phyloP scores from a whole-genome alignment of 2,329 filamentous ascomycete species.

The Aspergillus sergii region DNA sequence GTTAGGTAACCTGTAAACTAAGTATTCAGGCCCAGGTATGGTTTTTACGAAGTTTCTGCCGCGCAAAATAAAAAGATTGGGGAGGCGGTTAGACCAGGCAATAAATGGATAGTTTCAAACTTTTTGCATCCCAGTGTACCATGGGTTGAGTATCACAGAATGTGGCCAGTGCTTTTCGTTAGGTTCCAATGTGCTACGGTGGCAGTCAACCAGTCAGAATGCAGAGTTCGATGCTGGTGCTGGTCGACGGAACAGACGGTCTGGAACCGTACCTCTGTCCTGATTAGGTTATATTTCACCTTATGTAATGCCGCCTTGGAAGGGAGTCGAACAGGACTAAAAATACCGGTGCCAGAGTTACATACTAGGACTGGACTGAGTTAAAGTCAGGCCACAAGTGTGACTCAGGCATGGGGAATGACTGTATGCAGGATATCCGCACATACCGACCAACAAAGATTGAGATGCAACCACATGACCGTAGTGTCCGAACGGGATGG shows the following conservation, averaged over 20 bases:
- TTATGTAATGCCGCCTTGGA: not conserved
- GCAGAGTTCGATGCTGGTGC: not conserved
- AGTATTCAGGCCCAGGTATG: too few relatives aligned
- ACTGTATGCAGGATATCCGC: not conserved
- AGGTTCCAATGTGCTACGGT: slow-evolving; percentile 6
- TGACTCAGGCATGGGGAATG: not conserved
- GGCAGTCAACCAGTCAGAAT: slow-evolving; percentile 8
- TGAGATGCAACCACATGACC: slow-evolving; percentile 7
- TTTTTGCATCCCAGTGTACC: not conserved
- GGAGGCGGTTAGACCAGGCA: too few relatives aligned
- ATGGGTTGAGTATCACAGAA: slow-evolving; percentile 9
- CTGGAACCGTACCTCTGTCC: slow-evolving; percentile 5
- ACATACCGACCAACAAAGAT: not conserved
- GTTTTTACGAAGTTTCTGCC: too few relatives aligned
- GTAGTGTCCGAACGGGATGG: not conserved
- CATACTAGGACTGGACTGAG: not conserved
- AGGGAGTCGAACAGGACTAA: not conserved
- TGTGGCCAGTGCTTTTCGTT: slow-evolving; percentile 16
- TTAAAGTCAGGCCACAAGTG: not conserved
- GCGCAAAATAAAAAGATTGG: too few relatives aligned
- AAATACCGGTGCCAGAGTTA: not conserved
- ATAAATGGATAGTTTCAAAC: too few relatives aligned
- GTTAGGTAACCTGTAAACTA: too few relatives aligned
- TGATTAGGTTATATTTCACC: slow-evolving; percentile 3
- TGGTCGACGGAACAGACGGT: slow-evolving; percentile 1